These are phyloP conservation scores for Chlamydomonas asymmetrica DNA, from an alignment of 139 green algal genomes.

Conservation along the genomic window DNA sequence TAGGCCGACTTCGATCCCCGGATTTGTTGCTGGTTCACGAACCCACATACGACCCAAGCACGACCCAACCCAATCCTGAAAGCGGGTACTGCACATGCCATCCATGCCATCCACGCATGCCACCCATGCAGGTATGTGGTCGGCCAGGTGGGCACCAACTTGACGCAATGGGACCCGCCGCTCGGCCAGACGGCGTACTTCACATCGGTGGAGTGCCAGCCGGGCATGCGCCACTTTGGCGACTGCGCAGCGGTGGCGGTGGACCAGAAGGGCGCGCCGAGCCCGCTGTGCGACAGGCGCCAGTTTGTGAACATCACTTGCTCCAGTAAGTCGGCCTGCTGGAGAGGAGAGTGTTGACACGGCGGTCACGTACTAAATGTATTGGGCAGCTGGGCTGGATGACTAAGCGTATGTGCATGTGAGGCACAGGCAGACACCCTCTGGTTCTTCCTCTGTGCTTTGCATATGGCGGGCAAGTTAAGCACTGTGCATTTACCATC, in stretches of 20 bases:
- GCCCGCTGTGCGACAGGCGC: neutral
- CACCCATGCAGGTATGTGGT: neutral
- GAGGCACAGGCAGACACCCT: too few species aligned
- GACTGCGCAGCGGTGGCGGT: too few species aligned
- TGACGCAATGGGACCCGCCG: constrained; percentile 1
- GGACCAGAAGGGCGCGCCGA: too few species aligned
- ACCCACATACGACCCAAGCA: neutral
- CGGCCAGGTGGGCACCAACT: neutral
- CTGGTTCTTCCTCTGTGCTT: too few species aligned
- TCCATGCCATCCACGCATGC: neutral
- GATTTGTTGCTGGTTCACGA: neutral
- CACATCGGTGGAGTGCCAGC: neutral
- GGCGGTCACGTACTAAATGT: too few species aligned
- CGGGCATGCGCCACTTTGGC: neutral
- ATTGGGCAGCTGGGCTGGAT: too few species aligned
- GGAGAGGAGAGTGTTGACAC: too few species aligned
- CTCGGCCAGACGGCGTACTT: neutral
- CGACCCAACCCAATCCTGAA: neutral
- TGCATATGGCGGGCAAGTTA: too few species aligned
- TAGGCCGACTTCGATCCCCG: neutral
- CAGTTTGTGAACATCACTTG: constrained; percentile 4
- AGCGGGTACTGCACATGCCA: neutral
- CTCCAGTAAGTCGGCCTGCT: constrained; percentile 2
- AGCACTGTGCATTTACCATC: too few species aligned
- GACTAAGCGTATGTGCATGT: too few species aligned